Evolutionary conservation across 2,329 filamentous ascomycete genomes (phyloP).

Genomic region (Sarocladium oryzae): DNA sequence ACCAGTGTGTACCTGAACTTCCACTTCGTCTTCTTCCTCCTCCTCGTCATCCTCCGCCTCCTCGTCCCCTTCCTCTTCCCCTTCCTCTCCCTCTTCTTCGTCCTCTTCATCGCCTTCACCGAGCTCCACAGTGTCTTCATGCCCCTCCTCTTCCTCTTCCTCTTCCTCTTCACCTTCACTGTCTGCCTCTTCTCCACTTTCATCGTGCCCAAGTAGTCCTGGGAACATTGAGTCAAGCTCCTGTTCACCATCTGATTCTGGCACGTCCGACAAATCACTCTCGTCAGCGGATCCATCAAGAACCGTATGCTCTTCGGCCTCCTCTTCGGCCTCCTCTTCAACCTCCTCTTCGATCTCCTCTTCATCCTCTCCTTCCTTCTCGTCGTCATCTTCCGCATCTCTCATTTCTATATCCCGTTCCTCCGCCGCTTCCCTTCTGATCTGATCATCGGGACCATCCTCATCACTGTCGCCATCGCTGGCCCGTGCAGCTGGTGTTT

Average conservation of each 20-base stretch:
- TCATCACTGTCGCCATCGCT: constrained; percentile 24
- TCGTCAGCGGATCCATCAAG: constrained; percentile 45
- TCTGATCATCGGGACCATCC: constrained; percentile 33
- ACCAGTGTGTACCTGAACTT: constrained; percentile 4
- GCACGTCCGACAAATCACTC: constrained; percentile 61
- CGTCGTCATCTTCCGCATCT: constrained; percentile 27
- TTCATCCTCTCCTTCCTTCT: constrained; percentile 15
- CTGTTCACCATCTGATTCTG: constrained; percentile 51
- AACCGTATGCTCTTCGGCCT: background rate
- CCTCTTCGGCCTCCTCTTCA: constrained; percentile 17
- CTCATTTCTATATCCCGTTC: constrained; percentile 36
- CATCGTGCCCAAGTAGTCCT: constrained; percentile 17
- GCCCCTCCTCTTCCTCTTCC: constrained; percentile 14
- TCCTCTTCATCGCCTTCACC: constrained; percentile 11
- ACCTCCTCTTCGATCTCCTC: too few relatives aligned
- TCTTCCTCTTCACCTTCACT: constrained; percentile 27
- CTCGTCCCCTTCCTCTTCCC: constrained; percentile 13
- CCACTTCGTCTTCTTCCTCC: constrained; percentile 11
- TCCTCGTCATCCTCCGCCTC: constrained; percentile 11
- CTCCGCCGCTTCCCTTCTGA: constrained; percentile 27
- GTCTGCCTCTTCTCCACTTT: constrained; percentile 29
- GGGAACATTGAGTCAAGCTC: constrained; percentile 48
- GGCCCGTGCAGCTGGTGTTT: constrained; percentile 28
- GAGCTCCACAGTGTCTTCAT: constrained; percentile 10
- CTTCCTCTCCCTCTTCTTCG: constrained; percentile 12